phyloP scores from a whole-genome alignment of 2,329 filamentous ascomycete genomes.

The Claviceps arundinis region DNA sequence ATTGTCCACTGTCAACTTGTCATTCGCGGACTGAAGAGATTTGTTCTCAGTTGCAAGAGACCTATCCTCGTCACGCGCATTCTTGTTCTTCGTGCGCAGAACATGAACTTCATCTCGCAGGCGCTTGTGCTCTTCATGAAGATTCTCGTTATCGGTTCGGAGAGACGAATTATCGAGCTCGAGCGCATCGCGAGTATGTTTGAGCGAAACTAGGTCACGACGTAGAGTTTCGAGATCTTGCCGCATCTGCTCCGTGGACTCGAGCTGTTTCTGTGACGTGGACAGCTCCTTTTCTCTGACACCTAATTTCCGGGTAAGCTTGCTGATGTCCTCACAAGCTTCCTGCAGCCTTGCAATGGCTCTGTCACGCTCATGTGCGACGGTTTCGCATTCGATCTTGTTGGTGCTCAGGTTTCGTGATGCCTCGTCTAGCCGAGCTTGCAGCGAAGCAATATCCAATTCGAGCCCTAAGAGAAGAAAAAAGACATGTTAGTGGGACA shows the following conservation, averaged over 20 bases:
- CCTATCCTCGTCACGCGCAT: conserved; percentile 25
- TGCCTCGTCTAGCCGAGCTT: conserved; percentile 47
- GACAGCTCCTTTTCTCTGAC: conserved; percentile 28
- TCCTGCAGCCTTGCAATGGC: conserved; percentile 48
- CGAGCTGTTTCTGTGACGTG: conserved; percentile 27
- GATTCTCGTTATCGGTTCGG: conserved; percentile 25
- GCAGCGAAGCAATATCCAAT: conserved; percentile 44
- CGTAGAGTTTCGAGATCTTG: conserved; percentile 25
- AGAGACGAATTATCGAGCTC: conserved; percentile 29
- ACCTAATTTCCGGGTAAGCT: conserved; percentile 30
- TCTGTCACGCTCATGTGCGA: conserved; percentile 51
- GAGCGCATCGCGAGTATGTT: conserved; percentile 23
- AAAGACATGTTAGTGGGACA: not conserved
- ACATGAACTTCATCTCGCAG: conserved; percentile 27
- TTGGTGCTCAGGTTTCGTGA: conserved; percentile 49
- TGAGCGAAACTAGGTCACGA: conserved; percentile 27
- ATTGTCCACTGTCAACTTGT: conserved; percentile 28
- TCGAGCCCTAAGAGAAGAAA: conserved; percentile 35
- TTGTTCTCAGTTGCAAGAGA: conserved; percentile 31
- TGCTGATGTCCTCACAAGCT: conserved; percentile 44
- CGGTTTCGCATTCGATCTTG: conserved; percentile 49
- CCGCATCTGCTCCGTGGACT: conserved; percentile 26
- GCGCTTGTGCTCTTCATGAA: conserved; percentile 22
- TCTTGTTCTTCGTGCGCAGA: conserved; percentile 25
- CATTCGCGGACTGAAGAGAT: conserved; percentile 28